A percentile compares a stretch with the other conserved stretches of the same genome.
Conservation (phyloP, 352 stramenopile genomes). For the Elongisporangium prolatum region DNA sequence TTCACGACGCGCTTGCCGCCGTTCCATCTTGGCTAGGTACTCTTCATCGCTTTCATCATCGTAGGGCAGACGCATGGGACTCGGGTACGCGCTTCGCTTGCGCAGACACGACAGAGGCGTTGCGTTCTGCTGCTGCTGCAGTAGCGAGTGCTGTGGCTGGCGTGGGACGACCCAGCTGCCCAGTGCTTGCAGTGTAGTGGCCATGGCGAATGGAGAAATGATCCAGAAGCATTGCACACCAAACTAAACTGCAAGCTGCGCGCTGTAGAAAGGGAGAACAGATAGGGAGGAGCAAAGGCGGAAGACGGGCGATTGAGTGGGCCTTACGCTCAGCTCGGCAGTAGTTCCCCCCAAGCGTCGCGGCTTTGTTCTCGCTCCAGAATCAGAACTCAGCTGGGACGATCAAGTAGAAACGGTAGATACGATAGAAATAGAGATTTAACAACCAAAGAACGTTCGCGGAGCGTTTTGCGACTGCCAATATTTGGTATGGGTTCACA, state of each 20-base stretch:
- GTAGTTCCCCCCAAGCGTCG: not conserved
- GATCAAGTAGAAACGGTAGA: not conserved
- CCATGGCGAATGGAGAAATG: not conserved
- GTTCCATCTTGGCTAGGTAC: conserved; percentile 2
- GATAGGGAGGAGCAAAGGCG: not conserved
- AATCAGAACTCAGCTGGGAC: not conserved
- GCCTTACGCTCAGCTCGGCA: not conserved
- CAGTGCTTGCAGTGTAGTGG: not conserved
- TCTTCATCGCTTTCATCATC: not conserved
- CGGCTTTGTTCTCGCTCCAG: not conserved
- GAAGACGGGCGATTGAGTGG: not conserved
- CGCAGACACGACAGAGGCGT: conserved; percentile 28
- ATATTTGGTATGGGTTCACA: not conserved
- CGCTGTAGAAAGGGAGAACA: not conserved
- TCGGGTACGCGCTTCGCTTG: conserved; percentile 42
- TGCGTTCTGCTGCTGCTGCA: conserved; percentile 5
- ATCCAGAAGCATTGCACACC: not conserved
- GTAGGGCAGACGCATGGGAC: not conserved
- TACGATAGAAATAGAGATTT: not conserved
- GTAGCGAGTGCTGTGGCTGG: conserved; percentile 3
- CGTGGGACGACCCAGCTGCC: not conserved
- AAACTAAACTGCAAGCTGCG: not conserved
- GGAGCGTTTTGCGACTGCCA: not conserved
- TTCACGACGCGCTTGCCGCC: conserved; percentile 14
- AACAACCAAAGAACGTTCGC: not conserved